Evolutionary conservation across 1,284 basidiomycete genomes (phyloP).

Genomic region (Rhodotorula sp.): DNA sequence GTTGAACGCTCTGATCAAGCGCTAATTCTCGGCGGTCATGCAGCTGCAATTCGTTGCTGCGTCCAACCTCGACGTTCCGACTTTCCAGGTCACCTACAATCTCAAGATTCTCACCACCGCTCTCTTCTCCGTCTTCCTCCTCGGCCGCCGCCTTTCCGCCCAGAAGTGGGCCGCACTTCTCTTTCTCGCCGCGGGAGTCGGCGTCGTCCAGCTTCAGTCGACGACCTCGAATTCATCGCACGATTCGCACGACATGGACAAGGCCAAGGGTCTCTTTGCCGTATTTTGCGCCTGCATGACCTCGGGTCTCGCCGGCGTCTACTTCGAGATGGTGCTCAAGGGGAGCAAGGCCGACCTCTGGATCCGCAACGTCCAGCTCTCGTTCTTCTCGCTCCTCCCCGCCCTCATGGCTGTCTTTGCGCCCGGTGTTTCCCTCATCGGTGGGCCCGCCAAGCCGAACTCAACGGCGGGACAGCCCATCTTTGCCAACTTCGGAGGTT

Average conservation of each 20-base stretch:
- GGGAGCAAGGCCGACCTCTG: constrained; percentile 82
- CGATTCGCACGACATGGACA: constrained; percentile 65
- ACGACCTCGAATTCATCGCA: constrained; percentile 21
- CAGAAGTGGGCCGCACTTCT: constrained; percentile 81
- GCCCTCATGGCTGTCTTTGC: constrained; percentile 81
- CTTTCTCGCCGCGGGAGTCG: constrained; percentile 85
- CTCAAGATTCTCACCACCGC: constrained; percentile 89
- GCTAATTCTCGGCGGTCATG: background rate
- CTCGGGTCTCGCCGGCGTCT: constrained; percentile 95
- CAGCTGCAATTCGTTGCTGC: constrained; percentile 87
- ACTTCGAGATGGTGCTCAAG: constrained; percentile 98
- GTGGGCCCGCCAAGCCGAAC: background rate
- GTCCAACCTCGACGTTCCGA: constrained; percentile 87
- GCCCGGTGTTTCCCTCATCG: constrained; percentile 43
- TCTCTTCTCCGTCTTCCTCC: constrained; percentile 83
- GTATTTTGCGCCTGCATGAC: constrained; percentile 91
- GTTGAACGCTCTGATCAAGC: too few species aligned
- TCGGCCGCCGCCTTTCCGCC: constrained; percentile 73
- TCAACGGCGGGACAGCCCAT: constrained; percentile 48
- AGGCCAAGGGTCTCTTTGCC: constrained; percentile 76
- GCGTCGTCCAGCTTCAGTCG: constrained; percentile 84
- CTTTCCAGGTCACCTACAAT: constrained; percentile 82
- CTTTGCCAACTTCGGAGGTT: constrained; percentile 76
- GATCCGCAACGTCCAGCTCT: constrained; percentile 95
- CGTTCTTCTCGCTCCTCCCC: constrained; percentile 87